A percentile compares a stretch with the other conserved stretches of the same genome.
phyloP scores from a whole-genome alignment of 1,139 yeast species.

The Spathaspora jeffriesii region DNA sequence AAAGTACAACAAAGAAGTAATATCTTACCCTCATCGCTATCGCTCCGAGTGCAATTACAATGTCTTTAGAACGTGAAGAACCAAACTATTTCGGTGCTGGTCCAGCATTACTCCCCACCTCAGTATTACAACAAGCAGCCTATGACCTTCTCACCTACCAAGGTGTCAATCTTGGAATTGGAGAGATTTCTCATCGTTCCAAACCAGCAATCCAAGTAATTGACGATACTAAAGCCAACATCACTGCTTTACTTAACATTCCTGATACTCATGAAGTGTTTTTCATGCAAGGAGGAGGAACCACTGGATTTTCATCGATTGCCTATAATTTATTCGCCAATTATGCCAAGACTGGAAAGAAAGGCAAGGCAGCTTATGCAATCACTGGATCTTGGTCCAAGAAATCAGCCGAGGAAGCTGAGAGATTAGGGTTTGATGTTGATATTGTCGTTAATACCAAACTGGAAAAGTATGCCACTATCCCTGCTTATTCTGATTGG shows the following conservation, averaged over 20 bases:
- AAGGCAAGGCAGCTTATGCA: constrained; percentile 83
- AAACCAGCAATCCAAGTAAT: constrained; percentile 77
- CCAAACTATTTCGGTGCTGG: constrained; percentile 97
- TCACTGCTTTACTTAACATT: constrained; percentile 61
- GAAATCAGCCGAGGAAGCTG: constrained; percentile 85
- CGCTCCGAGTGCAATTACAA: no score
- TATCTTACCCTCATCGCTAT: no score
- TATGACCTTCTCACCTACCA: constrained; percentile 72
- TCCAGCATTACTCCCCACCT: constrained; percentile 87
- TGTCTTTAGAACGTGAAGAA: constrained; percentile 61
- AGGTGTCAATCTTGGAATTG: constrained; percentile 77
- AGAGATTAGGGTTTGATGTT: constrained; percentile 76
- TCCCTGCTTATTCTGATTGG: constrained; percentile 75
- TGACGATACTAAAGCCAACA: constrained; percentile 70
- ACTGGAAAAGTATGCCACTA: constrained; percentile 60
- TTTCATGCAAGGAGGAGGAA: constrained; percentile 97
- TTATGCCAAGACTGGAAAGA: constrained; percentile 65
- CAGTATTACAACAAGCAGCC: constrained; percentile 87
- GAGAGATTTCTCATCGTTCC: constrained; percentile 96
- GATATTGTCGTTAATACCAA: constrained; percentile 71
- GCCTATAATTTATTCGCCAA: constrained; percentile 83
- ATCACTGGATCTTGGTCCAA: constrained; percentile 94
- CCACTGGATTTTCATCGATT: constrained; percentile 89
- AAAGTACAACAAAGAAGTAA: no score
- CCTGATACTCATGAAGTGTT: constrained; percentile 95